phyloP scores from a whole-genome alignment of 805 yeast genomes.

The Ogataea corticis region DNA sequence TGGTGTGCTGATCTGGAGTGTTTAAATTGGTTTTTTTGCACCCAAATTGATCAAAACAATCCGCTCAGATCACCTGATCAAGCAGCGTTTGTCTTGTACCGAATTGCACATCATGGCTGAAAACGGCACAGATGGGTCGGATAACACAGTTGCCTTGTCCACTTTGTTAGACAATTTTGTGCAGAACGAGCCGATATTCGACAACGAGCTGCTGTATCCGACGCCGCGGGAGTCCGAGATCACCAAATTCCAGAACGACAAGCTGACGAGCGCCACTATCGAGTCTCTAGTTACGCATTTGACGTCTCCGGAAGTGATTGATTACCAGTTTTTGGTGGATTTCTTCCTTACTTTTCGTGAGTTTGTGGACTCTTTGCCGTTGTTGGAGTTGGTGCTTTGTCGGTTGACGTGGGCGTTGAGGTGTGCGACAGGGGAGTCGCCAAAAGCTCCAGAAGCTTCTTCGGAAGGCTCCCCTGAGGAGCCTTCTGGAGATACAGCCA shows the following conservation, averaged over 20 bases:
- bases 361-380: constrained; percentile 57
- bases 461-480: too few species aligned
- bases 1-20: not conserved
- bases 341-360: constrained; percentile 82
- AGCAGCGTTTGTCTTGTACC: not conserved
- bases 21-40: not conserved
- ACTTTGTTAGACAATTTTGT: constrained; percentile 29
- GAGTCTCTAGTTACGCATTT: constrained; percentile 55
- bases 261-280: constrained; percentile 30
- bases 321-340: constrained; percentile 78
- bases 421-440: too few species aligned
- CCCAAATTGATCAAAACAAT: too few species aligned
- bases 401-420: constrained; percentile 77
- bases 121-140: not conserved
- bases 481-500: constrained; percentile 12
- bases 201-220: constrained; percentile 34
- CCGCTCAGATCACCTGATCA: too few species aligned
- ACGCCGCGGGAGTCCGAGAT: constrained; percentile 35
- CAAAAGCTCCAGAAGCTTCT: constrained; percentile 11
- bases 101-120: constrained; percentile 2
- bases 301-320: constrained; percentile 72
- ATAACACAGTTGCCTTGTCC: constrained; percentile 5
- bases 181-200: constrained; percentile 36
- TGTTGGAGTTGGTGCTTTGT: constrained; percentile 60
- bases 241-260: constrained; percentile 24